Base-by-base conservation (phyloP, 1,139 yeast genomes). In the Protomyces inundatus region DNA sequence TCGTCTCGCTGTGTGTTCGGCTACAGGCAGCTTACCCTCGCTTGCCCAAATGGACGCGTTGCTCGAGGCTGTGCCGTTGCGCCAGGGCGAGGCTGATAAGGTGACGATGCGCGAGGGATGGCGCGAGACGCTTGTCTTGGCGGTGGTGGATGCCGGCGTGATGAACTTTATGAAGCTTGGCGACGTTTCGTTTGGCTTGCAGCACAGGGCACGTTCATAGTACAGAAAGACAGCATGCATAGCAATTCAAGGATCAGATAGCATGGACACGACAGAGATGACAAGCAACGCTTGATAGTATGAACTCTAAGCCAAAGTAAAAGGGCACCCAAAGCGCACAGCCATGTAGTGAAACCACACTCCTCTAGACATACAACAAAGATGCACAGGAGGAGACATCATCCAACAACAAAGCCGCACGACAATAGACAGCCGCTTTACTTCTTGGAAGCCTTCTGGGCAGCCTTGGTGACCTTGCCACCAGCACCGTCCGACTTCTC, bases 381-480 rank as follows among this genome's bases (percentile, higher is more conserved):
- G 6, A 39, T 39, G 12, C 12, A 39, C 14, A 14, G 5, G n/a
- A 39, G 12, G 42, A 37, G 6, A 39, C 42, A 23, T 23, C 23
- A 23, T 39, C 42, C 42, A 7, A 39, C 16, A 39, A n/a, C 42
- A 36, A 36, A 23, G 23, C 23, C 23, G 23, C 23, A 23, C 23
- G 2, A 23, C 23, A 23, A 23, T 37, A 3, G 42, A 10, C 42
- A 37, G 2, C 10, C 32, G 51, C 14, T 58, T 56, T 91, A 91
- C 86, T 91, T 90, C 91, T 90, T 91, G 79, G 87, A 87, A 81
- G 97, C 97, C 90, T 93, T 93, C 78, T 82, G 86, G 80, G 98
- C 98, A 82, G 98, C 95, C 91, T 93, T 93, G 93, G 98, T 93
- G 76, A 93, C 97, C 93, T 93, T 93, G 84, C 95, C 96, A 77